Conservation (phyloP, 2,329 filamentous ascomycete species). For the Harringtonia lauricola region DNA sequence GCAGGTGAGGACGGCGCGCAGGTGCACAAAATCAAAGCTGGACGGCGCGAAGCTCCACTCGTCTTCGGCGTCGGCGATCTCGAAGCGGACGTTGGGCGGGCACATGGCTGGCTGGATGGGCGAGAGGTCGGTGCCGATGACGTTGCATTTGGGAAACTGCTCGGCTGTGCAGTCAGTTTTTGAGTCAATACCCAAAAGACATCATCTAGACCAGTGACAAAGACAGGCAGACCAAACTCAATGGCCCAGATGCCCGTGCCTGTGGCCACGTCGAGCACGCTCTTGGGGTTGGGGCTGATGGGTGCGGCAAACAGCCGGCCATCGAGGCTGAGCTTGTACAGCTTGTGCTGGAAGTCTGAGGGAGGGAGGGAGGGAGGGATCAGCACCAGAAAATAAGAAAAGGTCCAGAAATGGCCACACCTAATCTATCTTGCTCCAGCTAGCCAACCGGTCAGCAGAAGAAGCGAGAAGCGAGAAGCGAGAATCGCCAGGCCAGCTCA, state of each 20-base stretch:
- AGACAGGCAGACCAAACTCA: not conserved
- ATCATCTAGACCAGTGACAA: too few relatives aligned
- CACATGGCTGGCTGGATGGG: constrained; percentile 14
- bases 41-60: constrained; percentile 14
- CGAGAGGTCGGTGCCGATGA: constrained; percentile 13
- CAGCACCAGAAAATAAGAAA: too few relatives aligned
- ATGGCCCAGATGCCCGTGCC: constrained; percentile 9
- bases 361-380: too few relatives aligned
- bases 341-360: too few relatives aligned
- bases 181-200: too few relatives aligned
- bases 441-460: too few relatives aligned
- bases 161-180: constrained; percentile 6
- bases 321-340: constrained; percentile 7
- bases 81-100: constrained; percentile 16
- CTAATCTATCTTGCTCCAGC: too few relatives aligned
- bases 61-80: constrained; percentile 18
- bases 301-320: constrained; percentile 14
- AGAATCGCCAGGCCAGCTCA: constrained; percentile 15
- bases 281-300: constrained; percentile 5
- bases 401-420: too few relatives aligned
- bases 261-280: constrained; percentile 6
- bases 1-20: constrained; percentile 15
- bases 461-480: too few relatives aligned
- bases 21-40: constrained; percentile 16
- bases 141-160: constrained; percentile 11